Percentiles rank a stretch among this genome's conserved stretches.
Evolutionary conservation across 2,329 filamentous ascomycete species (phyloP).

Genomic region (Venturia nashicola): DNA sequence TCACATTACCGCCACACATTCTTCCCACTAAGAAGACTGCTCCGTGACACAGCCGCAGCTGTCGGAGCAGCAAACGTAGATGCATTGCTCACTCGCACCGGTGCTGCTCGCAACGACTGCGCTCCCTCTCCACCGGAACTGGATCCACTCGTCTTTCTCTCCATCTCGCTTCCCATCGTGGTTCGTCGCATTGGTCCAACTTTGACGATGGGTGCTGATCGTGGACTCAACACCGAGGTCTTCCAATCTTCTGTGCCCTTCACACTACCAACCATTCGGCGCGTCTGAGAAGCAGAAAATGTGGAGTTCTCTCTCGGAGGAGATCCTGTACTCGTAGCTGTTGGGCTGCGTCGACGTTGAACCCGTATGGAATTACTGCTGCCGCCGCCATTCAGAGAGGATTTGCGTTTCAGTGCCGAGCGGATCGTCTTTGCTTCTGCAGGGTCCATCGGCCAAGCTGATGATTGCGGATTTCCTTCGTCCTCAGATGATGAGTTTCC

Average conservation of each 20-base stretch:
- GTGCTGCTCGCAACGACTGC: slow-evolving; percentile 13
- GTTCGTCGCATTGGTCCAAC: slow-evolving; percentile 26
- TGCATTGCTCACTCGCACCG: slow-evolving; percentile 18
- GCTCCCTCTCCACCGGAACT: slow-evolving; percentile 14
- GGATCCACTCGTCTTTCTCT: slow-evolving; percentile 17
- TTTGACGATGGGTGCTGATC: slow-evolving; percentile 48
- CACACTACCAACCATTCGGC: slow-evolving; percentile 45
- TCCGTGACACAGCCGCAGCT: not conserved
- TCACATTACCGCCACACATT: not conserved
- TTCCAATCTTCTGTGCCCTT: slow-evolving; percentile 45
- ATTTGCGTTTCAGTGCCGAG: slow-evolving; percentile 42
- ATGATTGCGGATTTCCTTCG: slow-evolving; percentile 34
- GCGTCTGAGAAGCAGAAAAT: slow-evolving; percentile 53
- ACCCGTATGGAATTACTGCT: slow-evolving; percentile 22
- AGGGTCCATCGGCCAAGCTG: slow-evolving; percentile 20
- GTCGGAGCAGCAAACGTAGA: not conserved
- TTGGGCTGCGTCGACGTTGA: slow-evolving; percentile 45
- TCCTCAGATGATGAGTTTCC: slow-evolving; percentile 31
- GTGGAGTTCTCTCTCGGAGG: slow-evolving; percentile 46
- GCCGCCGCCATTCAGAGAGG: slow-evolving; percentile 25
- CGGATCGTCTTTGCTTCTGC: slow-evolving; percentile 42
- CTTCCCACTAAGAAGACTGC: slow-evolving; percentile 3
- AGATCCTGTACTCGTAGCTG: slow-evolving; percentile 29
- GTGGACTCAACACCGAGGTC: slow-evolving; percentile 48
- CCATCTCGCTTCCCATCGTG: slow-evolving; percentile 23